Evolutionary conservation across 2,329 filamentous ascomycete species (phyloP), one percentile per base, ranked within the genome.

Genomic region (Chaetoscypha palmicola): DNA sequence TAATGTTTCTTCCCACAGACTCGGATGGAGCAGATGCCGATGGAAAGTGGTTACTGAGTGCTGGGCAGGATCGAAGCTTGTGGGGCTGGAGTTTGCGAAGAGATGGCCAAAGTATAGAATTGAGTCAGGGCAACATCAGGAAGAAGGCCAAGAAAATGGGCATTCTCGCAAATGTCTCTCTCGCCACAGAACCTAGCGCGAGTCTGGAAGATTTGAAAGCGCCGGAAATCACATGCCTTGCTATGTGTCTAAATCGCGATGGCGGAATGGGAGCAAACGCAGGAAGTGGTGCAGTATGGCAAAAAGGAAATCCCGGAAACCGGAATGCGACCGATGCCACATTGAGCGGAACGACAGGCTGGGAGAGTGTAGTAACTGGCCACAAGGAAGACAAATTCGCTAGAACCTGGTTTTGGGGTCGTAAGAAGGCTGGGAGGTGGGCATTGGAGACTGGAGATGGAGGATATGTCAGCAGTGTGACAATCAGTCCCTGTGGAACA

Each of bases 341-440:
- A 54, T 71, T 81, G 45, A 85, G 81, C 56, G 76, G 80, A 37
- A 81, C 80, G 69, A 95, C 90, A 2, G 92, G 92, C 1, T 98
- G 92, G 92, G 94, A 98, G 64, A 96, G 91, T 60, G 81, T 98
- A 5, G 79, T 98, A 2, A 98, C 92, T 3, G 91, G 89, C 8
- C 94, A 98, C 62, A 83, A 83, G 58, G 79, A 83, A 40, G 91
- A 97, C 59, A 76, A 81, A 34, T 86, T 78, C 60, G 92, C 89
- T 14, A 79, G 92, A 41, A 97, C 92, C 1, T 98, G 92, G 92
- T 96, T 96, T 66, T 97, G 92, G 90, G 92, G 91, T 4, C 82
- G 88, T 45, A 96, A 94, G 66, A 81, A 84, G 57, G 90, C 92
- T 38, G 92, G 92, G 9, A 76, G 92, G 51, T 98, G 92, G 92